Conservation (phyloP, 2,329 filamentous ascomycete genomes). For the Zopfia rhizophila region DNA sequence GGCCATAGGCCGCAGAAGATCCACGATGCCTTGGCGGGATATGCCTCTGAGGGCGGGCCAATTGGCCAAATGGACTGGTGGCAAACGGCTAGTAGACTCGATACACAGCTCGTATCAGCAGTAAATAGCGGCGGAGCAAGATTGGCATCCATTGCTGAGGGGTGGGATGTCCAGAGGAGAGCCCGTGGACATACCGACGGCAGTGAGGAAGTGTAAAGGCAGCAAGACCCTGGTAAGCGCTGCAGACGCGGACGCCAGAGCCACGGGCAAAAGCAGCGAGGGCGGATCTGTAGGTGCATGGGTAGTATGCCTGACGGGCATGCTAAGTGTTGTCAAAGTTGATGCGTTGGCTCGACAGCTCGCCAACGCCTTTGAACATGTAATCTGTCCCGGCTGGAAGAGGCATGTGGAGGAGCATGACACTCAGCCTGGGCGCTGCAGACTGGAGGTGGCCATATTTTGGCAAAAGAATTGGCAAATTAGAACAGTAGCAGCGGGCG, state of each 20-base stretch:
- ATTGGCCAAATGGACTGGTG: slow-evolving; percentile 48
- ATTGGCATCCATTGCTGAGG: slow-evolving; percentile 45
- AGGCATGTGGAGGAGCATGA: slow-evolving; percentile 47
- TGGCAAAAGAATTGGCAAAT: slow-evolving; percentile 17
- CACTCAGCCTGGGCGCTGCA: slow-evolving; percentile 40
- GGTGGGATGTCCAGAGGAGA: slow-evolving; percentile 36
- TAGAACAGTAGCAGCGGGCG: slow-evolving; percentile 1
- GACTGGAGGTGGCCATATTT: slow-evolving; percentile 31
- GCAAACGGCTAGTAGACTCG: slow-evolving; percentile 34
- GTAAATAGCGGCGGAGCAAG: slow-evolving; percentile 38
- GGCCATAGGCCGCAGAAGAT: slow-evolving; percentile 44
- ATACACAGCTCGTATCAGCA: slow-evolving; percentile 43
- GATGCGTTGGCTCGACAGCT: slow-evolving; percentile 55
- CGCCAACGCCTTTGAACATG: slow-evolving; percentile 50
- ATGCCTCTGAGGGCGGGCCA: slow-evolving; percentile 32
- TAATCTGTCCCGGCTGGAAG: slow-evolving; percentile 45
- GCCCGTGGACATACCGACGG: slow-evolving; percentile 36
- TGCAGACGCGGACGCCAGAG: slow-evolving; percentile 47
- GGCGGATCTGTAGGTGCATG: slow-evolving; percentile 50
- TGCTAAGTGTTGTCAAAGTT: slow-evolving; percentile 55
- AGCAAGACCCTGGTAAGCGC: slow-evolving; percentile 50
- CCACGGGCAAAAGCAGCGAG: slow-evolving; percentile 47
- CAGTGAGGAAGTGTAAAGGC: slow-evolving; percentile 44
- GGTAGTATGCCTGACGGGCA: slow-evolving; percentile 50
- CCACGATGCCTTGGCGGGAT: slow-evolving; percentile 45